These are phyloP conservation scores for Ogataea paraovalis DNA, from an alignment of 805 yeast species.

Conservation along the genomic window DNA sequence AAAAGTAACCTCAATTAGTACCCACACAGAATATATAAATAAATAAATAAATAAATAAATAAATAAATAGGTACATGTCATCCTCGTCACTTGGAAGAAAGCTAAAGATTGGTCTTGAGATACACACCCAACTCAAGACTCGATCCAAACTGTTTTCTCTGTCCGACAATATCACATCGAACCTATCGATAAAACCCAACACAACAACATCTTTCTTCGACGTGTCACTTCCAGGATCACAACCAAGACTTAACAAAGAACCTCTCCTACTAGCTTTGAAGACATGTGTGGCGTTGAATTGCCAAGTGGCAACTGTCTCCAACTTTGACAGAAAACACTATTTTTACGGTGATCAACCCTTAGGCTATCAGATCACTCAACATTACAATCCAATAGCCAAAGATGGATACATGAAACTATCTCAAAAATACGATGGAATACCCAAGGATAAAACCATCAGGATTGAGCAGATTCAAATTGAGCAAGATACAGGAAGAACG, in stretches of 20 bases:
- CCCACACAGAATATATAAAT: too few relatives aligned
- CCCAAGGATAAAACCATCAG: slow-evolving; percentile 44
- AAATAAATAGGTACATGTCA: too few relatives aligned
- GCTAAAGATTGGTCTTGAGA: slow-evolving; percentile 84
- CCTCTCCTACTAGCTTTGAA: slow-evolving; percentile 67
- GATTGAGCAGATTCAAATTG: slow-evolving; percentile 81
- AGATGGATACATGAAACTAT: slow-evolving; percentile 55
- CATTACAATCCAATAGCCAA: slow-evolving; percentile 74
- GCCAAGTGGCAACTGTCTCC: slow-evolving; percentile 51
- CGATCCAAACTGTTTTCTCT: slow-evolving; percentile 70
- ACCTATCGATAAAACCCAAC: slow-evolving; percentile 51
- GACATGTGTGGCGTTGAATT: slow-evolving; percentile 67
- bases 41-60: too few relatives aligned
- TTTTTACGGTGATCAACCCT: slow-evolving; percentile 93
- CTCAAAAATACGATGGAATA: slow-evolving; percentile 48
- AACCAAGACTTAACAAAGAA: slow-evolving; percentile 74
- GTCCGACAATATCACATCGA: slow-evolving; percentile 45
- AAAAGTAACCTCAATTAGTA: too few relatives aligned
- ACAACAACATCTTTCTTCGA: slow-evolving; percentile 73
- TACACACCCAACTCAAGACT: slow-evolving; percentile 86
- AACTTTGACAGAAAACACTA: slow-evolving; percentile 93
- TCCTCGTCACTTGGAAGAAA: slow-evolving; percentile 11
- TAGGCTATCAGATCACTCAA: slow-evolving; percentile 95
- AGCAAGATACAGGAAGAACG: slow-evolving; percentile 92
- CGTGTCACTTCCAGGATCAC: slow-evolving; percentile 87